A percentile compares a stretch with the other conserved stretches of the same genome.
Evolutionary conservation across 495 filamentous ascomycete species (phyloP).

Genomic region (Tuber brumale): DNA sequence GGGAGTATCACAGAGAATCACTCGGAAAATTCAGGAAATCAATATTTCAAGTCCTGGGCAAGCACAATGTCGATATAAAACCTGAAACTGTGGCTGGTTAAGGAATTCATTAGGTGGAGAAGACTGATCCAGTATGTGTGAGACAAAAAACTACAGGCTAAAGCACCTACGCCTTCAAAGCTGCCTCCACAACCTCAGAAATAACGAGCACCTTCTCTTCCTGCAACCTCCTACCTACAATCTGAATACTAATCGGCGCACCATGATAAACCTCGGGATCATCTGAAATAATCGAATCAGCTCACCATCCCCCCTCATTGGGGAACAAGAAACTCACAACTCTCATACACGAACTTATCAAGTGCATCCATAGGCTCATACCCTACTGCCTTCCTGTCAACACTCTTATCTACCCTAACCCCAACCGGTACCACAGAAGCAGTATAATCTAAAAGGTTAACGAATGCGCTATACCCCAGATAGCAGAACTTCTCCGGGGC

Average conservation of each 20-base stretch:
- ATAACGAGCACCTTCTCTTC: background rate
- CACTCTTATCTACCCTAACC: background rate
- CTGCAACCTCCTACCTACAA: background rate
- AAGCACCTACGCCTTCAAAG: background rate
- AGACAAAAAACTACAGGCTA: background rate
- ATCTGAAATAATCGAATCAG: background rate
- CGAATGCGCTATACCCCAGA: background rate
- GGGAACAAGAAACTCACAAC: no score
- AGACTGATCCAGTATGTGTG: background rate
- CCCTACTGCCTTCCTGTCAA: background rate
- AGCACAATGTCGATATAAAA: background rate
- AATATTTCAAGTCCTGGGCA: background rate
- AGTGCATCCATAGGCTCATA: background rate
- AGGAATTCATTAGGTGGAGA: background rate
- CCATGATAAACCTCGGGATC: background rate
- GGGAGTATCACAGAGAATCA: background rate
- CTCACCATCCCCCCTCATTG: background rate
- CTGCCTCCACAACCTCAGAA: background rate
- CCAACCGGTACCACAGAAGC: background rate
- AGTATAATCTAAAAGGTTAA: background rate
- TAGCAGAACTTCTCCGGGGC: background rate
- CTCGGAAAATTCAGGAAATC: background rate
- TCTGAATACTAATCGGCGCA: background rate
- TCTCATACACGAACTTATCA: background rate
- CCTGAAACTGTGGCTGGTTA: background rate